phyloP scores from a whole-genome alignment of 495 filamentous ascomycete genomes.

The Penicillium lividum region DNA sequence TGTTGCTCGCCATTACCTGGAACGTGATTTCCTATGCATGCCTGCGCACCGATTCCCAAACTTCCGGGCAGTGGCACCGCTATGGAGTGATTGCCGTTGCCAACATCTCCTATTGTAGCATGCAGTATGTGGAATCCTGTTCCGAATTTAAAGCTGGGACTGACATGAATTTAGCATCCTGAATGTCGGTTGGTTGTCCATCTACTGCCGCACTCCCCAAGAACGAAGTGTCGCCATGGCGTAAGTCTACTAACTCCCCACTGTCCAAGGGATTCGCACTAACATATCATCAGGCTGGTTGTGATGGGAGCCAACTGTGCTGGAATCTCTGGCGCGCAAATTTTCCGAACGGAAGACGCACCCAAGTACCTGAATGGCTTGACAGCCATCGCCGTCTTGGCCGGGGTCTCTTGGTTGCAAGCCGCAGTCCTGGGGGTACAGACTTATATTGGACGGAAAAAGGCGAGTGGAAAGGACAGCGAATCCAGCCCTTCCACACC shows the following conservation, averaged over 20 bases:
- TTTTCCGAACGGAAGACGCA: conserved; percentile 53
- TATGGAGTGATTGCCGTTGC: conserved; percentile 51
- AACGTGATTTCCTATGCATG: conserved; percentile 45
- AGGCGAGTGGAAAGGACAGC: background rate
- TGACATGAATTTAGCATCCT: conserved; percentile 33
- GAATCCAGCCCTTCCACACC: background rate
- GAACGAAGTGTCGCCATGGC: conserved; percentile 55
- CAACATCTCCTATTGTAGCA: conserved; percentile 49
- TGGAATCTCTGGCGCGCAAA: conserved; percentile 54
- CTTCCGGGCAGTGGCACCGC: conserved; percentile 35
- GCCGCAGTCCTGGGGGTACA: conserved; percentile 22
- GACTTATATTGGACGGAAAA: conserved; percentile 24
- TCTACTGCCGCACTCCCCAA: conserved; percentile 47
- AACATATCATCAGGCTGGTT: conserved; percentile 37
- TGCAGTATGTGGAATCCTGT: conserved; percentile 44
- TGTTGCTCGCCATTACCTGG: conserved; percentile 44
- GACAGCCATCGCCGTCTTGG: conserved; percentile 36
- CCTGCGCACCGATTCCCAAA: conserved; percentile 26
- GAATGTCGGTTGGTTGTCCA: conserved; percentile 49
- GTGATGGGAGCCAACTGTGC: conserved; percentile 57
- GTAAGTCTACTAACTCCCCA: conserved; percentile 33
- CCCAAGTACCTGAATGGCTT: conserved; percentile 51
- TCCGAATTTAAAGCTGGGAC: background rate
- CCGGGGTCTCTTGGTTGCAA: conserved; percentile 35
- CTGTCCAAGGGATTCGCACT: conserved; percentile 10